Percentiles rank a stretch among this genome's conserved stretches.
Evolutionary conservation across 768 basidiomycete genomes (phyloP).

Genomic region (Terana coerulea): DNA sequence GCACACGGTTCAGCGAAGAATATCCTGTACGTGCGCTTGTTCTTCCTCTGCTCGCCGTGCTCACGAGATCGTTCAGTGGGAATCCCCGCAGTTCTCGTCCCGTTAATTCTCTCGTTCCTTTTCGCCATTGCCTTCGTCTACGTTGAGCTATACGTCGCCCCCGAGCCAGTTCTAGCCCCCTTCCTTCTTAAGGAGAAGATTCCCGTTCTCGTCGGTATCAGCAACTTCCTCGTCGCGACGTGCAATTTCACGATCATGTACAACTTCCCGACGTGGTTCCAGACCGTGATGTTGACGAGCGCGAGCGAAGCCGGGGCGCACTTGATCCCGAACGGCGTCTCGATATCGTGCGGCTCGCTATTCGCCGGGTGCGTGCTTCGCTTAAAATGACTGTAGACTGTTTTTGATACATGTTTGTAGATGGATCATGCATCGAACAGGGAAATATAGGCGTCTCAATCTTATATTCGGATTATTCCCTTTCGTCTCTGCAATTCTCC

Average conservation of each 20-base stretch:
- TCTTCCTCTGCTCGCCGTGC: background rate
- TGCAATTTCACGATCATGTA: conserved; percentile 79
- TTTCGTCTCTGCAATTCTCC: conserved; percentile 48
- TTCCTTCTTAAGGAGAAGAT: conserved; percentile 60
- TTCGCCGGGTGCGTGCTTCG: conserved; percentile 54
- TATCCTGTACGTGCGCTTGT: conserved; percentile 39
- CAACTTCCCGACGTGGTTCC: conserved; percentile 83
- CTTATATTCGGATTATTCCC: conserved; percentile 61
- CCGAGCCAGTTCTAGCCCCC: conserved; percentile 73
- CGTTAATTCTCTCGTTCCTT: conserved; percentile 39
- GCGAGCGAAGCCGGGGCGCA: conserved; percentile 65
- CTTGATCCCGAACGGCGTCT: conserved; percentile 56
- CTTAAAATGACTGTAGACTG: background rate
- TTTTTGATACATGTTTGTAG: conserved; percentile 15
- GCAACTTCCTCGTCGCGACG: conserved; percentile 68
- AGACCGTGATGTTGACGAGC: conserved; percentile 67
- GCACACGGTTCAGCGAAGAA: conserved; percentile 66
- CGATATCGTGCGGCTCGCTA: conserved; percentile 59
- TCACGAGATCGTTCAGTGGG: conserved; percentile 43
- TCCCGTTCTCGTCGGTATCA: conserved; percentile 67
- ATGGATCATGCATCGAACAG: conserved; percentile 63
- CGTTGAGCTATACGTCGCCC: conserved; percentile 59
- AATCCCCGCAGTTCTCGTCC: conserved; percentile 49
- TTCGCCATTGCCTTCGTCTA: conserved; percentile 53
- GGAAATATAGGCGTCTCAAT: conserved; percentile 58